A percentile compares a stretch with the other conserved stretches of the same genome.
phyloP scores from a whole-genome alignment of 2,329 filamentous ascomycete genomes.

The Cladosporium austrohemisphaericum region DNA sequence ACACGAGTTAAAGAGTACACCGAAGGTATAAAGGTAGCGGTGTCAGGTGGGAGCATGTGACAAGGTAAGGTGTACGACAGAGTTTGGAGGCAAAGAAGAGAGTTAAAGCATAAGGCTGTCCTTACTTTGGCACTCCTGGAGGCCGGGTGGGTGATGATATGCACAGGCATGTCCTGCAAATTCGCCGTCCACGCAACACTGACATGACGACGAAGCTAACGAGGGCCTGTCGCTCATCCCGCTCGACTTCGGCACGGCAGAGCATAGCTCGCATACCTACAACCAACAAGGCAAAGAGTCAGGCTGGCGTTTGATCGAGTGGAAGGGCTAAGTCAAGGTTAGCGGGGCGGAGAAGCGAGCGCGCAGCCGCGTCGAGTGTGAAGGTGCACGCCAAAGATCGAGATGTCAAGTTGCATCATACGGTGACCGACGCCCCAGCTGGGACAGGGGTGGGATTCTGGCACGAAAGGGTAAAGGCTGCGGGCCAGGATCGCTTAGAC shows the following conservation, averaged over 20 bases:
- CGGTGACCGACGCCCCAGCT: slow-evolving; percentile 6
- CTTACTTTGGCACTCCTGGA: background rate
- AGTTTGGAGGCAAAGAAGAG: background rate
- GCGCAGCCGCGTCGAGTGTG: background rate
- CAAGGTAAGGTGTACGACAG: background rate
- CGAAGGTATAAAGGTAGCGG: too few relatives aligned
- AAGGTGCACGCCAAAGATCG: slow-evolving; percentile 5
- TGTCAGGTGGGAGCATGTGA: slow-evolving; percentile 1
- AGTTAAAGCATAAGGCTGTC: slow-evolving; percentile 4
- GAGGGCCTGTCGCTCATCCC: slow-evolving; percentile 5
- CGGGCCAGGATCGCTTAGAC: too few relatives aligned
- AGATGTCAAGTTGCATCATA: slow-evolving; percentile 6
- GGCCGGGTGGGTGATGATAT: background rate
- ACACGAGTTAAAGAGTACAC: too few relatives aligned
- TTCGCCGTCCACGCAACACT: background rate
- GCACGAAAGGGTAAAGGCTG: too few relatives aligned
- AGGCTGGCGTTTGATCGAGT: background rate
- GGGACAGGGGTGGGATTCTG: background rate
- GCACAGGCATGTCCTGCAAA: background rate
- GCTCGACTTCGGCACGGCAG: slow-evolving; percentile 1
- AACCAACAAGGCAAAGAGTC: background rate
- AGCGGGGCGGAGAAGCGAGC: background rate
- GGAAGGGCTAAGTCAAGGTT: background rate
- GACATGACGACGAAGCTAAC: slow-evolving; percentile 2
- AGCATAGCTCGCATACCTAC: background rate